Base-by-base conservation (phyloP, 129 eudicot genomes). In the Saussurea involucrata region DNA sequence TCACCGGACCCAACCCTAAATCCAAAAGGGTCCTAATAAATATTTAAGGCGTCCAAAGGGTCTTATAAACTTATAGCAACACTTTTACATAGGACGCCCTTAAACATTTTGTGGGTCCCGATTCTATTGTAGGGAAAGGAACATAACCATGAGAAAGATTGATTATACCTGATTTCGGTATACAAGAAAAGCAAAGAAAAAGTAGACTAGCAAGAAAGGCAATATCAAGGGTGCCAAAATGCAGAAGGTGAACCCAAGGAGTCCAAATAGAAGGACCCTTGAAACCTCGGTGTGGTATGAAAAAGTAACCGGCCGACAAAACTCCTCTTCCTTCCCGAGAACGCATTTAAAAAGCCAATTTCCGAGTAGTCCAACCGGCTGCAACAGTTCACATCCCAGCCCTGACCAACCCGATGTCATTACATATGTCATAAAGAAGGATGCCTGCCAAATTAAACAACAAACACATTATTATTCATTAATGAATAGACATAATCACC, bases 401-500 rank as follows among this genome's bases (percentile, higher is more conserved):
- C 99, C 90, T 6, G 99, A 85, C 99, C 99, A 95, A 36, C 99
- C 99, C 24, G 99, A 95, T 25, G 99, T 95, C 85, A 95, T 79
- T 8, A 91, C 90, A 63, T 95, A 95, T 24, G 94, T 85, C 90
- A 89, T 92, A 79, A 95, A 95, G 84, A 89, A 95, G 31, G 88
- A 85, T 10, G 95, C 96, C 97, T 92, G 93, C 72, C 76, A 76
- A 46, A n/a, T n/a, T n/a, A n/a, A 70, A 4, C 24, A 27, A 40
- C 13, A 53, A 53, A 53, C 61, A 53, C 61, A 18, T 53, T 53
- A 53, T 53, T 53, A n/a, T 53, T 53, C 61, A n/a, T 5, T 49
- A 17, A 49, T 49, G 58, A 13, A 46, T 46, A 1, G 13, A 46
- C 17, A 46, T 4, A 44, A 15, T 46, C 13, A 13, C 2, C 17